Evolutionary conservation across 768 basidiomycete genomes (phyloP).

Genomic region (Clitopilus passeckerianus): DNA sequence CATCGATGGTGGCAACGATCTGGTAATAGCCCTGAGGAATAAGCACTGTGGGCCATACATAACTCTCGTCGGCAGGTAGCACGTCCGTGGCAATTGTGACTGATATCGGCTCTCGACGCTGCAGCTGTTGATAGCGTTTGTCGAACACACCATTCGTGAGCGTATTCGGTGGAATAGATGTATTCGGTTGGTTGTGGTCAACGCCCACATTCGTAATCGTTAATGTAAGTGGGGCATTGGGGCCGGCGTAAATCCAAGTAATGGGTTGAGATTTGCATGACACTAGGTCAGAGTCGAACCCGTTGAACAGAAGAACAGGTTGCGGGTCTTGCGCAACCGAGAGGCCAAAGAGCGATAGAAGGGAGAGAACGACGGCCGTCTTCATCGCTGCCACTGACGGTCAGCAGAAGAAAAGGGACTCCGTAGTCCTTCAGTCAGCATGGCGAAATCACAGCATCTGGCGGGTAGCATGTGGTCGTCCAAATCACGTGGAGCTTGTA

Average conservation of each 20-base stretch:
- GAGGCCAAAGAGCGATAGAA: background rate
- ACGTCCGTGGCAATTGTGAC: conserved; percentile 20
- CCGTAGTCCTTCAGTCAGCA: background rate
- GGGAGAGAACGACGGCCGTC: background rate
- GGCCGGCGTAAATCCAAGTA: conserved; percentile 35
- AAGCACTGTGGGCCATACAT: conserved; percentile 38
- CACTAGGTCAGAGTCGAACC: conserved; percentile 9
- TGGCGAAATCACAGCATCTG: background rate
- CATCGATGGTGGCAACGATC: background rate
- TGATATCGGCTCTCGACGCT: conserved; percentile 14
- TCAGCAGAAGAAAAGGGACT: background rate
- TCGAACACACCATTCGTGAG: conserved; percentile 3
- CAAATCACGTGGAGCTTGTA: background rate
- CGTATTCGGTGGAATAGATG: conserved; percentile 5
- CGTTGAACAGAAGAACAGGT: conserved; percentile 16
- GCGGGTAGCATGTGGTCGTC: background rate
- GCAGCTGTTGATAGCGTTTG: conserved; percentile 6
- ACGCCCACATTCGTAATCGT: conserved; percentile 35
- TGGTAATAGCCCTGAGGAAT: conserved; percentile 31
- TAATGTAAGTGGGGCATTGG: conserved; percentile 21
- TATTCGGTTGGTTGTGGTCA: conserved; percentile 12
- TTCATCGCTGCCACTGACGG: background rate
- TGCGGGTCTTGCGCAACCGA: background rate
- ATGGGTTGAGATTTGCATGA: conserved; percentile 23
- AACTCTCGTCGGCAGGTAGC: conserved; percentile 14